Evolutionary conservation across 345 rosid species (phyloP), one percentile per base, ranked within the genome.

Genomic region (Pugionium cornutum): DNA sequence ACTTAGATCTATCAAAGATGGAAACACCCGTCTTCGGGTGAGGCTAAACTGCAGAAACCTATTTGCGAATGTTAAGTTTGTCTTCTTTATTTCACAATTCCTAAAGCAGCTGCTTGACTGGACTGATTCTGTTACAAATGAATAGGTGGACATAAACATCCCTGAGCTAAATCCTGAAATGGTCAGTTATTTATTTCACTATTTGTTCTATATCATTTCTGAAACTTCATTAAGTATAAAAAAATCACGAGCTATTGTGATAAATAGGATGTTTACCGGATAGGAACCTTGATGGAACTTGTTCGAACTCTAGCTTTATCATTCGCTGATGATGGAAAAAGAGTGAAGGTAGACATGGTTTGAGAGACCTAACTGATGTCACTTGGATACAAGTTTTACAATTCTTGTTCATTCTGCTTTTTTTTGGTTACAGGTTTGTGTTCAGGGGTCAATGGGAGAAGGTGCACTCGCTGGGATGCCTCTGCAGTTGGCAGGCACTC

Each of bases 401-500:
- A 50, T 45, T 59, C 42, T 60, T 43, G 34, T 54, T 68, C 10
- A 33, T 66, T 45, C 31, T 56, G 58, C 43, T 32, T 63, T 53
- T 52, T 39, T 67, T 49, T 5, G 53, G 58, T 55, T 62, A 36
- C 77, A 92, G 98, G 98, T 92, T 68, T 92, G 98, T 78, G 98
- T 89, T 66, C 98, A 92, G 81, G 98, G 98, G 33, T 89, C 98
- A 8, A 89, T 92, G 98, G 97, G 98, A 47, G 79, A 80, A 74
- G 97, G 98, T 49, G 97, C 96, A 68, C 89, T 92, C 39, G 89
- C 92, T 69, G 98, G 98, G 78, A 92, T 89, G 97, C 97, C 98
- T 6, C 36, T 92, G 77, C 98, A 92, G 61, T 86, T 92, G 70
- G 92, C 97, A 35, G 98, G 98, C 67, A 86, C 69, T 73, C 79